Conservation (phyloP, 163 green algal species). For the Trebouxiophyceae sp. region DNA sequence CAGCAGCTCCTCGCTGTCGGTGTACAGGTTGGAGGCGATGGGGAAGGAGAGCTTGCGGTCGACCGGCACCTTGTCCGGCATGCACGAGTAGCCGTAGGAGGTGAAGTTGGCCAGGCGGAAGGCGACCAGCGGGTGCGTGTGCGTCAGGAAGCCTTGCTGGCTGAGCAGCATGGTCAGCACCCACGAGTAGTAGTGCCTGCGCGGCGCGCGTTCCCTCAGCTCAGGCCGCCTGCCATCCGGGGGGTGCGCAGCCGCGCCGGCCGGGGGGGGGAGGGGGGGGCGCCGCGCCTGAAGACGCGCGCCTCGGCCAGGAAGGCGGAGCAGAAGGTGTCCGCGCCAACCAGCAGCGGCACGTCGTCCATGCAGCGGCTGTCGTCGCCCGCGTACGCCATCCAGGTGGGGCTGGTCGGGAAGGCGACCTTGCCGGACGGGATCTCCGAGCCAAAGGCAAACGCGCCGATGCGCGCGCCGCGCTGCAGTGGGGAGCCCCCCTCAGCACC, state of each 20-base stretch:
- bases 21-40: constrained; percentile 12
- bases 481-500: no score
- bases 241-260: no score
- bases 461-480: not conserved
- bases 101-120: constrained; percentile 8
- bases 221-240: no score
- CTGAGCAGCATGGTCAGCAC: constrained; percentile 10
- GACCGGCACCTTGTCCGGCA: constrained; percentile 13
- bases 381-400: constrained; percentile 12
- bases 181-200: constrained; percentile 14
- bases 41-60: constrained; percentile 4
- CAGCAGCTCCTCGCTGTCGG: constrained; percentile 12
- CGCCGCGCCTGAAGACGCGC: constrained; percentile 5
- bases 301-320: constrained; percentile 6
- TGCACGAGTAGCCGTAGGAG: constrained; percentile 6
- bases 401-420: constrained; percentile 1
- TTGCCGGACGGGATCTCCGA: constrained; percentile 2
- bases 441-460: constrained; percentile 12
- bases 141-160: constrained; percentile 6
- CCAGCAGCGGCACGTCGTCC: constrained; percentile 8
- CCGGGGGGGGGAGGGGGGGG: no score
- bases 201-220: no score
- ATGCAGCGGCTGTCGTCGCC: constrained; percentile 10
- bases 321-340: constrained; percentile 7
- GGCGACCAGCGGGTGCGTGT: constrained; percentile 1